These are phyloP conservation scores for Sclerospora graminicola DNA, from an alignment of 352 stramenopile genomes.

Conservation along the genomic window DNA sequence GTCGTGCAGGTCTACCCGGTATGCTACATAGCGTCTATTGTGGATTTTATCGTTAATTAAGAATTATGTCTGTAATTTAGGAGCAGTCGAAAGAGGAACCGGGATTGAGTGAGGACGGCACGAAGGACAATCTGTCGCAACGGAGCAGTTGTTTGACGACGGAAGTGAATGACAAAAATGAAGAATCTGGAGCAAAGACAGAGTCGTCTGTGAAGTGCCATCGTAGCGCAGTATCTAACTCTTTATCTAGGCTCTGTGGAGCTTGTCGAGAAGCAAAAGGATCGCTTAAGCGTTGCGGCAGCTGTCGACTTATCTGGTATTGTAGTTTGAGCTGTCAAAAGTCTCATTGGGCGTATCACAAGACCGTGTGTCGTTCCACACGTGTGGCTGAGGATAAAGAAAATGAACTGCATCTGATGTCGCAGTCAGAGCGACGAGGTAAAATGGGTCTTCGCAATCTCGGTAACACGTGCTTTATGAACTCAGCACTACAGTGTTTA, in stretches of 20 bases:
- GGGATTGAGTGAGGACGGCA: slow-evolving; percentile 8
- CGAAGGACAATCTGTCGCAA: background rate
- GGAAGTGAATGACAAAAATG: slow-evolving; percentile 10
- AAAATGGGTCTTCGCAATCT: slow-evolving; percentile 75
- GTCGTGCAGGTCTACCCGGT: slow-evolving; percentile 71
- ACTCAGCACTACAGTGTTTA: slow-evolving; percentile 84
- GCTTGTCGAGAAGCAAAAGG: slow-evolving; percentile 38
- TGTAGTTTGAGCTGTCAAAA: slow-evolving; percentile 60
- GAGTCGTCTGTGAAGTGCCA: slow-evolving; percentile 25
- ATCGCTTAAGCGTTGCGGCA: slow-evolving; percentile 59
- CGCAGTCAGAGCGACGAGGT: slow-evolving; percentile 45
- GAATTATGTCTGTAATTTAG: slow-evolving; percentile 8
- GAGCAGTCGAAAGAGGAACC: slow-evolving; percentile 25
- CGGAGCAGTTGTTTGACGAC: slow-evolving; percentile 9
- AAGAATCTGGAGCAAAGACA: slow-evolving; percentile 2
- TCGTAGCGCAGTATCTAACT: slow-evolving; percentile 13
- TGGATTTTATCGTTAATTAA: background rate
- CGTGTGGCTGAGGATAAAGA: slow-evolving; percentile 31
- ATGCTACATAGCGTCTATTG: background rate
- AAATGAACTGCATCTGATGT: slow-evolving; percentile 26
- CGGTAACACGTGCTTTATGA: slow-evolving; percentile 81
- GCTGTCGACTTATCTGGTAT: slow-evolving; percentile 72
- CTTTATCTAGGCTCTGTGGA: slow-evolving; percentile 50
- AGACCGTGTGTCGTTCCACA: slow-evolving; percentile 34
- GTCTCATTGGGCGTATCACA: slow-evolving; percentile 80